A percentile compares a stretch with the other conserved stretches of the same genome.
These are phyloP conservation scores for Nakaseomyces nivariensis DNA, from an alignment of 1,139 yeast genomes.

Conservation along the genomic window DNA sequence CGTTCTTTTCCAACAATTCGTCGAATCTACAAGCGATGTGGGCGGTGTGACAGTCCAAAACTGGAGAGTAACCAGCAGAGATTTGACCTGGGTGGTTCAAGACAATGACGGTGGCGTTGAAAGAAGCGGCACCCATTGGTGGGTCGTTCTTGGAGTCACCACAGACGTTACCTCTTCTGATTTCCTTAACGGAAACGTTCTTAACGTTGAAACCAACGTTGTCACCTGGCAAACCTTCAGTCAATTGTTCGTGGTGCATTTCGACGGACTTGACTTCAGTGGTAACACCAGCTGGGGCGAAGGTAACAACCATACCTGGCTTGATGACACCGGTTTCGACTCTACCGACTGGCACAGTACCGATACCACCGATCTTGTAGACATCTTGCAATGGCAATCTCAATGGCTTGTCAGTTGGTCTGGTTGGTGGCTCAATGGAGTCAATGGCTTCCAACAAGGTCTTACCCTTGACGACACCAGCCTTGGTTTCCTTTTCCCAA, in stretches of 20 bases:
- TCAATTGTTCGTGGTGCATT: no score
- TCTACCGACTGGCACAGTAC: slow-evolving; percentile 92
- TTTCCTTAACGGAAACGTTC: slow-evolving; percentile 90
- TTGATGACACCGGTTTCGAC: no score
- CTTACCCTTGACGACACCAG: no score
- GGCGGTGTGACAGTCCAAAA: slow-evolving; percentile 70
- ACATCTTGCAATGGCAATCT: slow-evolving; percentile 86
- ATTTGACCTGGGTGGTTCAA: slow-evolving; percentile 93
- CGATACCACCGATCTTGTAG: slow-evolving; percentile 72
- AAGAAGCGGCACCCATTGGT: slow-evolving; percentile 72
- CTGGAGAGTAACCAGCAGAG: slow-evolving; percentile 90
- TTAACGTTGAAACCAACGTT: slow-evolving; percentile 91
- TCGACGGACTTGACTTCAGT: no score
- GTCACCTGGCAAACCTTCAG: no score
- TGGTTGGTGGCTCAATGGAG: no score
- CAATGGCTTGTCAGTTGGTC: slow-evolving; percentile 84
- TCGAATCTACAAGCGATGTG: slow-evolving; percentile 91
- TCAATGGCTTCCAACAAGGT: no score
- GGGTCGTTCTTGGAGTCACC: slow-evolving; percentile 96
- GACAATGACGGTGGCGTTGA: slow-evolving; percentile 84
- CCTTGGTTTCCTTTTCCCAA: no score
- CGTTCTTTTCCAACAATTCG: slow-evolving; percentile 76
- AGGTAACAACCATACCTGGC: no score
- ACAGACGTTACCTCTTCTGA: slow-evolving; percentile 91
- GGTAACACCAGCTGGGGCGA: no score